Conservation (phyloP, 2,329 filamentous ascomycete genomes). For the Ustilaginoidea virens region DNA sequence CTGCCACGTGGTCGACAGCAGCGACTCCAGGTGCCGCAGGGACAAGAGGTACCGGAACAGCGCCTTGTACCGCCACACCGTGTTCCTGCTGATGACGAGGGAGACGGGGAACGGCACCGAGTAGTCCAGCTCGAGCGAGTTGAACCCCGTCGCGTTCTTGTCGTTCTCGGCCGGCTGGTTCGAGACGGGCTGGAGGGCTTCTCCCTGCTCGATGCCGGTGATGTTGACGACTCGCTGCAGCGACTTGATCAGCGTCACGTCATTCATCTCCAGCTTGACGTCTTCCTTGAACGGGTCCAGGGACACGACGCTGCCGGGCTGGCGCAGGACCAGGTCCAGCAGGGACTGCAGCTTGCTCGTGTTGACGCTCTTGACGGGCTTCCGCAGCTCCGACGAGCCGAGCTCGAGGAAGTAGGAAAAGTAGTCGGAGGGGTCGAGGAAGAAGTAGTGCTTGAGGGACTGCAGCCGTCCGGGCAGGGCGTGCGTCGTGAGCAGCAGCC, state of each 20-base stretch:
- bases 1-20: slow-evolving; percentile 78
- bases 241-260: slow-evolving; percentile 81
- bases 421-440: slow-evolving; percentile 93
- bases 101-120: slow-evolving; percentile 89
- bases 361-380: slow-evolving; percentile 78
- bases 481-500: slow-evolving; percentile 82
- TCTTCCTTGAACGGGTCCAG: slow-evolving; percentile 97
- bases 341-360: slow-evolving; percentile 86
- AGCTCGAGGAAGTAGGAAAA: slow-evolving; percentile 97
- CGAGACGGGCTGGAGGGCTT: slow-evolving; percentile 59
- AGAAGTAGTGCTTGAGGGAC: slow-evolving; percentile 97
- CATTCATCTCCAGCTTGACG: slow-evolving; percentile 94
- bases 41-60: slow-evolving; percentile 90
- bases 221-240: slow-evolving; percentile 95
- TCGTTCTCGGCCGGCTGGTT: slow-evolving; percentile 58
- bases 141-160: slow-evolving; percentile 79
- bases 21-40: slow-evolving; percentile 74
- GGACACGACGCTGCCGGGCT: slow-evolving; percentile 85
- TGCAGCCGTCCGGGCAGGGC: slow-evolving; percentile 72
- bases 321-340: slow-evolving; percentile 89
- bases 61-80: slow-evolving; percentile 90
- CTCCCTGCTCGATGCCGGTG: slow-evolving; percentile 83
- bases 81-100: slow-evolving; percentile 89
- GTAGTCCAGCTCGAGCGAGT: slow-evolving; percentile 88
- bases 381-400: slow-evolving; percentile 74